Percentiles rank a stretch among this genome's conserved stretches.
These are phyloP conservation scores for Aspergillus phoenicis DNA, from an alignment of 2,329 filamentous ascomycete genomes.

Conservation along the genomic window DNA sequence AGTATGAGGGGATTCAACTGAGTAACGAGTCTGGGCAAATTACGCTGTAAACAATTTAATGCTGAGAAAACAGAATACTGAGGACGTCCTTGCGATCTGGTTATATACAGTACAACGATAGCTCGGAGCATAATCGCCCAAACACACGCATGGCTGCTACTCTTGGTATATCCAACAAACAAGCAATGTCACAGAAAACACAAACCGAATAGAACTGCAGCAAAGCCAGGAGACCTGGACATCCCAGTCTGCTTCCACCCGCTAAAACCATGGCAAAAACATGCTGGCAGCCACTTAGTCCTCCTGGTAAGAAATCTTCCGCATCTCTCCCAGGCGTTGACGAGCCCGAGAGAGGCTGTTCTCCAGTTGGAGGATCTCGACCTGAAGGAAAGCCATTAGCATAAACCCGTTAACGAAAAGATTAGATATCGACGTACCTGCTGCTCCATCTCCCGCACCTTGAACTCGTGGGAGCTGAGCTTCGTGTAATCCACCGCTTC, in stretches of 20 bases:
- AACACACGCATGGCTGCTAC: neutral
- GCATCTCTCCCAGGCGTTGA: conserved; percentile 90
- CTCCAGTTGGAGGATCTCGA: conserved; percentile 95
- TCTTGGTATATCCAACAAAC: neutral
- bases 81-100: too few relatives aligned
- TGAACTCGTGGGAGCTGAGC: conserved; percentile 93
- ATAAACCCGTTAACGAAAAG: neutral
- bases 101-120: neutral
- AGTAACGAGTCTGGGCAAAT: too few relatives aligned
- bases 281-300: conserved; percentile 47
- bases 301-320: conserved; percentile 92
- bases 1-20: too few relatives aligned
- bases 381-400: conserved; percentile 55
- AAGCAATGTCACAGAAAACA: neutral
- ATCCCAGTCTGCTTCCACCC: neutral
- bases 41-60: neutral
- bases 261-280: neutral
- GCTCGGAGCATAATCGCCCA: too few relatives aligned
- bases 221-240: neutral
- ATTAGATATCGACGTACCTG: conserved; percentile 66
- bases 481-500: conserved; percentile 85
- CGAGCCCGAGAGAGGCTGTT: conserved; percentile 79
- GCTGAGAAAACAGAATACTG: neutral
- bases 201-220: neutral
- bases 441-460: conserved; percentile 98